Conservation (phyloP, 2,329 filamentous ascomycete genomes). For the Scytalidium lignicola region DNA sequence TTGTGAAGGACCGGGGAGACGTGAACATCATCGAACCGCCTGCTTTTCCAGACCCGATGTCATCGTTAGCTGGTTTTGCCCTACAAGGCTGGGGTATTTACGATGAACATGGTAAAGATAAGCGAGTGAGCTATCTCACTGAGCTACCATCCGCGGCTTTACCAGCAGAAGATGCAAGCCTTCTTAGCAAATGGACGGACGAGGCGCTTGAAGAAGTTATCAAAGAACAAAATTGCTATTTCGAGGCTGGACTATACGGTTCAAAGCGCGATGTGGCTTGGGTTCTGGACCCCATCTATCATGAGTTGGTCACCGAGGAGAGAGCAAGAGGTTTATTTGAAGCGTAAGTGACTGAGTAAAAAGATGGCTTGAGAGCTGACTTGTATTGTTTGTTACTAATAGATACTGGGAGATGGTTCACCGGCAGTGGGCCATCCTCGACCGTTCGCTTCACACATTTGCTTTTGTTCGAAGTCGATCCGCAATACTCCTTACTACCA, state of each 20-base stretch:
- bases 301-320: conserved; percentile 4
- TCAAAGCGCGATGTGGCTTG: conserved; percentile 4
- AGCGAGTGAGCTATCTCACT: background rate
- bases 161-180: conserved; percentile 1
- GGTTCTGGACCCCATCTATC: conserved; percentile 3
- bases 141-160: background rate
- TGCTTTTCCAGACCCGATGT: conserved; percentile 3
- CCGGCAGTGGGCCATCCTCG: conserved; percentile 3
- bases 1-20: conserved; percentile 1
- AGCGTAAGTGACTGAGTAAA: background rate
- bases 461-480: conserved; percentile 3
- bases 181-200: conserved; percentile 3
- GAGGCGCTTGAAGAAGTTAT: conserved; percentile 1
- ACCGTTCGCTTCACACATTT: background rate
- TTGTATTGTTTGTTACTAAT: background rate
- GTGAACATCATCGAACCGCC: background rate
- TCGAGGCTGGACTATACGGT: conserved; percentile 1
- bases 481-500: conserved; percentile 3
- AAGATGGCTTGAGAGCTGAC: background rate
- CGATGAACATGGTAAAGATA: background rate
- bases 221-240: conserved; percentile 5
- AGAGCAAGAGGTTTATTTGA: conserved; percentile 2
- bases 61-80: conserved; percentile 1
- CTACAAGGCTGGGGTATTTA: conserved; percentile 3
- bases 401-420: conserved; percentile 6